Conservation (phyloP, 768 basidiomycete species). For the Russula ochroleuca region DNA sequence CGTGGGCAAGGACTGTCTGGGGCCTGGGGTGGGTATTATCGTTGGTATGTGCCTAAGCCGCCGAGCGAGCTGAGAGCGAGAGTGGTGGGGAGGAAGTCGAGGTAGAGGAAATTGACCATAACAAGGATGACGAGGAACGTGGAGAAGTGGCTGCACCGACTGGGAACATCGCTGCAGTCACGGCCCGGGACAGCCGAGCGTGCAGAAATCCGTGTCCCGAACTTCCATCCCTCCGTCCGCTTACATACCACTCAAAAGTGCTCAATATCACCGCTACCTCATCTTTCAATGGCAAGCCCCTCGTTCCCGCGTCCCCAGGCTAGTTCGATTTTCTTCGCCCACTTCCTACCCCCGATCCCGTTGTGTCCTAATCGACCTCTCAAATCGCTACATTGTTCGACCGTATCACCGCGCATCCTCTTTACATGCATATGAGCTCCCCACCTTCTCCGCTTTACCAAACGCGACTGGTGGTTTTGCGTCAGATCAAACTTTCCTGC, state of each 20-base stretch:
- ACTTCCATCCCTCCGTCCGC: background rate
- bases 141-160: too few relatives aligned
- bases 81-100: too few relatives aligned
- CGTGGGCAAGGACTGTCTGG: too few relatives aligned
- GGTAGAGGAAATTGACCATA: too few relatives aligned
- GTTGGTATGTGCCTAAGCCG: too few relatives aligned
- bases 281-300: conserved; percentile 27
- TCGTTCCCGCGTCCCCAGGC: conserved; percentile 40
- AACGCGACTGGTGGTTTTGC: conserved; percentile 1
- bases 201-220: too few relatives aligned
- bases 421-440: conserved; percentile 45
- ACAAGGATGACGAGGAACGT: too few relatives aligned
- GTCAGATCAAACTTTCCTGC: conserved; percentile 14
- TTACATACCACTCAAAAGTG: background rate
- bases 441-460: conserved; percentile 56
- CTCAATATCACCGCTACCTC: background rate
- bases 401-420: conserved; percentile 46
- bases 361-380: conserved; percentile 39
- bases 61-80: too few relatives aligned
- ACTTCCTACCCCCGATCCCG: conserved; percentile 35
- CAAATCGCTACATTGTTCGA: conserved; percentile 44
- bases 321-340: conserved; percentile 53
- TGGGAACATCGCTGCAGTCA: too few relatives aligned
- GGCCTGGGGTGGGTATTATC: too few relatives aligned
- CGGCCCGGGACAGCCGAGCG: too few relatives aligned